These are phyloP conservation scores for Ogataea philodendri DNA, from an alignment of 805 yeast genomes.

Conservation along the genomic window DNA sequence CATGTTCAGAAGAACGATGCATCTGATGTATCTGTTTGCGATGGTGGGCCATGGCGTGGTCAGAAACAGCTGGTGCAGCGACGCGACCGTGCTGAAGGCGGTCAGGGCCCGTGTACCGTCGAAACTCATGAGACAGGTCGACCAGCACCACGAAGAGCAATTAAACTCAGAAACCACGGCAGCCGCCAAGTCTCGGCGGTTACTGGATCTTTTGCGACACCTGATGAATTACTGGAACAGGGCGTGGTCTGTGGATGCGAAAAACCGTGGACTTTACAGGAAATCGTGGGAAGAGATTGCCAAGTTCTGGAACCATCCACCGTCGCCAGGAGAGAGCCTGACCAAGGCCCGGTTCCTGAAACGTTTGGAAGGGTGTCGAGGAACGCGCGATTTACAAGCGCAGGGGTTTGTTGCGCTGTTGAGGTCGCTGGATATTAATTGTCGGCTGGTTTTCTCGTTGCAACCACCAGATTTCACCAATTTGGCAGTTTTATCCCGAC, in stretches of 20 bases:
- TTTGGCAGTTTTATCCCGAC: conserved; percentile 20
- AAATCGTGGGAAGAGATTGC: conserved; percentile 49
- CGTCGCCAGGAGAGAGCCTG: conserved; percentile 23
- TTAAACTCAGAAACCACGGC: conserved; percentile 19
- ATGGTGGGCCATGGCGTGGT: conserved; percentile 66
- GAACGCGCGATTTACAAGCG: conserved; percentile 76
- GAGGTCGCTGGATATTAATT: conserved; percentile 66
- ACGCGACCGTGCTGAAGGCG: conserved; percentile 37
- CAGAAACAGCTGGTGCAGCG: conserved; percentile 75
- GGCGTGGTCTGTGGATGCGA: conserved; percentile 33
- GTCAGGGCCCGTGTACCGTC: conserved; percentile 50
- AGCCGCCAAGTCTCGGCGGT: conserved; percentile 55
- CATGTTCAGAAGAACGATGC: conserved; percentile 48
- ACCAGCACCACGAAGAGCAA: conserved; percentile 25
- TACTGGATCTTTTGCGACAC: conserved; percentile 74
- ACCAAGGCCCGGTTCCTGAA: conserved; percentile 43
- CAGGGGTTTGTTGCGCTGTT: conserved; percentile 83
- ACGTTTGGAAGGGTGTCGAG: conserved; percentile 47
- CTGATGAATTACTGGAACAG: conserved; percentile 58
- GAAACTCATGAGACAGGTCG: conserved; percentile 44
- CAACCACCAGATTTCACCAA: conserved; percentile 87
- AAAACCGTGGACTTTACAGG: conserved; percentile 47
- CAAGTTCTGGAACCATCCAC: conserved; percentile 21
- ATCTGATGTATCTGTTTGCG: conserved; percentile 54
- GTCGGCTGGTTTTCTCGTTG: conserved; percentile 75